phyloP scores from a whole-genome alignment of 768 basidiomycete genomes.

The Mycena rosella region DNA sequence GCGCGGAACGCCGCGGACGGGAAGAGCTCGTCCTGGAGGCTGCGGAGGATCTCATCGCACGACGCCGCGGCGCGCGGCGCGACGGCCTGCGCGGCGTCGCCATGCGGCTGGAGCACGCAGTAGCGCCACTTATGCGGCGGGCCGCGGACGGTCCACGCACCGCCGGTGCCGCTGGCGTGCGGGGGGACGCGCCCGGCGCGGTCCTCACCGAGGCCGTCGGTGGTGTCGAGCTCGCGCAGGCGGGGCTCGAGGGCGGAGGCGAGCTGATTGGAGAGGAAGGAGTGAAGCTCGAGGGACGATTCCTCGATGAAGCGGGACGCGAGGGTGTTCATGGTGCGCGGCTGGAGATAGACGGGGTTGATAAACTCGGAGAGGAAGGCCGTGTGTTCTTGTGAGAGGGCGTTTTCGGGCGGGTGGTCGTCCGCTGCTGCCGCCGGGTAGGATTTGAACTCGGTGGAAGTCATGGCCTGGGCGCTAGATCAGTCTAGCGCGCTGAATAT shows the following conservation, averaged over 20 bases:
- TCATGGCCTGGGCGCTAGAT: slow-evolving; percentile 62
- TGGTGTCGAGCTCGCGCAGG: slow-evolving; percentile 71
- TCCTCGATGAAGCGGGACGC: slow-evolving; percentile 86
- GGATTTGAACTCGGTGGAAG: slow-evolving; percentile 68
- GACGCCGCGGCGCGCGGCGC: slow-evolving; percentile 66
- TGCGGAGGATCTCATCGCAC: slow-evolving; percentile 71
- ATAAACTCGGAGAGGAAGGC: slow-evolving; percentile 87
- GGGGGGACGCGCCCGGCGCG: slow-evolving; percentile 70
- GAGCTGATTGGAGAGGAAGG: slow-evolving; percentile 81
- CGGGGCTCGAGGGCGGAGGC: slow-evolving; percentile 75
- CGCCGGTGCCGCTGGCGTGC: slow-evolving; percentile 74
- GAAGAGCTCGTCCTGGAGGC: slow-evolving; percentile 83
- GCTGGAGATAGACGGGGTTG: slow-evolving; percentile 91
- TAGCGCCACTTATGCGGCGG: slow-evolving; percentile 98
- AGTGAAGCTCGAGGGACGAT: slow-evolving; percentile 89
- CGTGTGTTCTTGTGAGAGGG: slow-evolving; percentile 69
- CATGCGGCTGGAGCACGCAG: slow-evolving; percentile 68
- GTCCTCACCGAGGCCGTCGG: slow-evolving; percentile 71
- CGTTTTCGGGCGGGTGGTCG: slow-evolving; percentile 61
- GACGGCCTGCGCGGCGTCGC: slow-evolving; percentile 53
- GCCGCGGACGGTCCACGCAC: slow-evolving; percentile 80
- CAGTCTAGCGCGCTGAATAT: slow-evolving; percentile 20
- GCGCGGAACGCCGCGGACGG: slow-evolving; percentile 86
- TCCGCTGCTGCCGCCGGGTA: slow-evolving; percentile 66
- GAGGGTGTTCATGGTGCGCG: slow-evolving; percentile 83